Percentiles rank a stretch among this genome's conserved stretches.
These are phyloP conservation scores for Dendrobium officinale DNA, from an alignment of 106 monocot genomes.

Conservation along the genomic window DNA sequence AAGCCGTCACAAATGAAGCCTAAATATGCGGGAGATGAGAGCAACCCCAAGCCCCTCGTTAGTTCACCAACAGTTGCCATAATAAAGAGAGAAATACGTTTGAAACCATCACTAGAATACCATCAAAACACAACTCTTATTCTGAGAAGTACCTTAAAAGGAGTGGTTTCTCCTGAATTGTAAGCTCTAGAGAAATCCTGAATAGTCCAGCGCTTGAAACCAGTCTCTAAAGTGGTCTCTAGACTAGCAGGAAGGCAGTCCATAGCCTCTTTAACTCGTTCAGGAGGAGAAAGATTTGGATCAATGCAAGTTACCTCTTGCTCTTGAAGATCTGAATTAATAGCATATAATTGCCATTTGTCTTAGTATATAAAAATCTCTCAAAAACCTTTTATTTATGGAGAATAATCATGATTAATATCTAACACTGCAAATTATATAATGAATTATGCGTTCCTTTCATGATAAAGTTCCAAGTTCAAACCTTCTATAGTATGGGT, in stretches of 20 bases:
- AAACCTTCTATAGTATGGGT: constrained; percentile 51
- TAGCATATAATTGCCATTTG: background rate
- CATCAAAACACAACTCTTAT: background rate
- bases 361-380: background rate
- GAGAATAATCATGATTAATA: no score
- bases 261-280: constrained; percentile 49
- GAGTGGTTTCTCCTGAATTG: constrained; percentile 52
- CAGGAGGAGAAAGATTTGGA: constrained; percentile 34
- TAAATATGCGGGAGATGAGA: no score
- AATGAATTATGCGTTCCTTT: background rate
- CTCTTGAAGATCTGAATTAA: constrained; percentile 40
- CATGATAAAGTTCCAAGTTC: background rate
- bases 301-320: constrained; percentile 44
- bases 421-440: background rate
- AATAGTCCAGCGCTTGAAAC: constrained; percentile 64
- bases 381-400: no score
- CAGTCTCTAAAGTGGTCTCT: constrained; percentile 9
- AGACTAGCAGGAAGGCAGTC: constrained; percentile 37
- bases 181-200: constrained; percentile 69
- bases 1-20: no score
- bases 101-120: background rate
- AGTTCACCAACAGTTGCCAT: background rate
- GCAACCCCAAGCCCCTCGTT: no score
- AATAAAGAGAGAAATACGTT: background rate
- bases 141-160: constrained; percentile 39